A percentile compares a stretch with the other conserved stretches of the same genome.
These are phyloP conservation scores for grape (Vitis vinifera) DNA, from an alignment of 164 flowering plant genomes.

Conservation along the genomic window ASM3070453v1 NC_081813.1:23695501-23696000, in stretches of 20 bases:
- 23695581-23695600: slow-evolving; percentile 28
- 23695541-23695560: slow-evolving; percentile 15
- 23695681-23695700: too few relatives aligned
- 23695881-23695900: too few relatives aligned
- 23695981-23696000: slow-evolving; percentile 74
- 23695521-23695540: too few relatives aligned
- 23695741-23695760: neutral
- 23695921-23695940: too few relatives aligned
- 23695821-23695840: slow-evolving; percentile 48
- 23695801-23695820: slow-evolving; percentile 36
- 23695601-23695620: neutral
- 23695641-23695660: too few relatives aligned
- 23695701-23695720: too few relatives aligned
- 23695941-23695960: slow-evolving; percentile 54
- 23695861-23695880: too few relatives aligned
- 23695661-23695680: too few relatives aligned
- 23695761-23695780: slow-evolving; percentile 57
- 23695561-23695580: slow-evolving; percentile 26
- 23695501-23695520: too few relatives aligned
- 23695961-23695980: slow-evolving; percentile 55
- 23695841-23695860: slow-evolving; percentile 37
- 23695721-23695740: neutral
- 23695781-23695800: slow-evolving; percentile 50
- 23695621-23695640: too few relatives aligned
- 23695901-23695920: too few relatives aligned